phyloP scores from a whole-genome alignment of 2,329 filamentous ascomycete species.

The Paradendryphiella salina region DNA sequence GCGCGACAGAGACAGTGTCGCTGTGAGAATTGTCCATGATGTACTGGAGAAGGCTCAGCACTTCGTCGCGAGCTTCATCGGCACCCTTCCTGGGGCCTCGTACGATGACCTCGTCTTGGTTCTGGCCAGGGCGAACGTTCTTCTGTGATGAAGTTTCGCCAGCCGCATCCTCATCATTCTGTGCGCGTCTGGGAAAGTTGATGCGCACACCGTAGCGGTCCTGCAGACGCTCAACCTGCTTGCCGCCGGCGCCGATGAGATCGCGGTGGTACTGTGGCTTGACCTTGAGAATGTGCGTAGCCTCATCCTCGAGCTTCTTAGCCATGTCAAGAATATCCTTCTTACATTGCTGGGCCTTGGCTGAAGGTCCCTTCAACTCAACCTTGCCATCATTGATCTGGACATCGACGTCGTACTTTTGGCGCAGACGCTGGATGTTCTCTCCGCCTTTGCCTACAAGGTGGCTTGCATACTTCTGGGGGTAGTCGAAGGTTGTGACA shows the following conservation, averaged over 20 bases:
- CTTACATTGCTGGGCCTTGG: constrained; percentile 87
- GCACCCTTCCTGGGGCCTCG: constrained; percentile 92
- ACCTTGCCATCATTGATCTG: constrained; percentile 94
- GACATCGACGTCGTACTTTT: constrained; percentile 74
- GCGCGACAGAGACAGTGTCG: constrained; percentile 80
- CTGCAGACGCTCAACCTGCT: constrained; percentile 88
- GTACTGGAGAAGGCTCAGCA: constrained; percentile 85
- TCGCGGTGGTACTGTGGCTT: constrained; percentile 93
- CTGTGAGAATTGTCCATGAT: constrained; percentile 83
- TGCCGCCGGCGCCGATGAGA: constrained; percentile 85
- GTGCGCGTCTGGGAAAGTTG: constrained; percentile 79
- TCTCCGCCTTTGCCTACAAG: constrained; percentile 69
- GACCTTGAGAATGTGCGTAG: constrained; percentile 83
- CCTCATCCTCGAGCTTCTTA: constrained; percentile 87
- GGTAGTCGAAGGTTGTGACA: constrained; percentile 85
- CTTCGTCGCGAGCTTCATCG: constrained; percentile 87
- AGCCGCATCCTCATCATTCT: constrained; percentile 68
- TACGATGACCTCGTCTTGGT: constrained; percentile 83
- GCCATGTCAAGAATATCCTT: constrained; percentile 77
- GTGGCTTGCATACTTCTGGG: constrained; percentile 91
- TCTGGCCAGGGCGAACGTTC: constrained; percentile 66
- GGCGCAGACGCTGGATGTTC: constrained; percentile 69
- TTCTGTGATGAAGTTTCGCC: constrained; percentile 66
- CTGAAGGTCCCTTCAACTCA: constrained; percentile 92
- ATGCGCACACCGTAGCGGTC: constrained; percentile 92